Conservation (phyloP, 129 eudicot species). For the Centrapalus pauciflorus region DNA sequence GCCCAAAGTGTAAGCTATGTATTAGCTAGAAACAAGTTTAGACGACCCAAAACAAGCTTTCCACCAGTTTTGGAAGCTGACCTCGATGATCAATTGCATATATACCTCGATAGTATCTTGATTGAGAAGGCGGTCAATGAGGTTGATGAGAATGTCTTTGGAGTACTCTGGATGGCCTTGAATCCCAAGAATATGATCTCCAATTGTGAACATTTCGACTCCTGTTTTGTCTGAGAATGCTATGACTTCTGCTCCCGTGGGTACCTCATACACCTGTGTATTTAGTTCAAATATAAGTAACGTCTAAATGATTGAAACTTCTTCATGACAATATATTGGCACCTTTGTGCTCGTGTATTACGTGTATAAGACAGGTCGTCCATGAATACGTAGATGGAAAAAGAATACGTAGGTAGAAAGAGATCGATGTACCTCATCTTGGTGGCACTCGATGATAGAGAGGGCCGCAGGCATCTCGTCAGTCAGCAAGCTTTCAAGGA, state of each 20-base stretch:
- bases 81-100: background rate
- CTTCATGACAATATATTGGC: background rate
- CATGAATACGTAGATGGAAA: background rate
- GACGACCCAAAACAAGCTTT: background rate
- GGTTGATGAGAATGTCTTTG: constrained; percentile 62
- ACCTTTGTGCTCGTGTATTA: background rate
- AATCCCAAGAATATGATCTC: constrained; percentile 56
- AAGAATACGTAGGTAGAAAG: background rate
- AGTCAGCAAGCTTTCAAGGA: constrained; percentile 18
- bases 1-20: background rate
- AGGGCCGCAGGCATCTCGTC: constrained; percentile 44
- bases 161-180: constrained; percentile 93
- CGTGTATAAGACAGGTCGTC: background rate
- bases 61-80: too few relatives aligned
- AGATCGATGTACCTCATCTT: constrained; percentile 53
- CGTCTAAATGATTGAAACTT: background rate
- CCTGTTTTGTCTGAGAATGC: constrained; percentile 68
- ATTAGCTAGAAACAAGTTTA: background rate
- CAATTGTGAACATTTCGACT: constrained; percentile 70
- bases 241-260: constrained; percentile 53
- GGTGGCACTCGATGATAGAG: constrained; percentile 77
- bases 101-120: constrained; percentile 45
- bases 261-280: constrained; percentile 53
- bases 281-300: background rate
- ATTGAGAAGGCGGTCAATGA: constrained; percentile 61